Evolutionary conservation across 2,329 filamentous ascomycete species (phyloP).

Genomic region (Colletotrichum noveboracense): DNA sequence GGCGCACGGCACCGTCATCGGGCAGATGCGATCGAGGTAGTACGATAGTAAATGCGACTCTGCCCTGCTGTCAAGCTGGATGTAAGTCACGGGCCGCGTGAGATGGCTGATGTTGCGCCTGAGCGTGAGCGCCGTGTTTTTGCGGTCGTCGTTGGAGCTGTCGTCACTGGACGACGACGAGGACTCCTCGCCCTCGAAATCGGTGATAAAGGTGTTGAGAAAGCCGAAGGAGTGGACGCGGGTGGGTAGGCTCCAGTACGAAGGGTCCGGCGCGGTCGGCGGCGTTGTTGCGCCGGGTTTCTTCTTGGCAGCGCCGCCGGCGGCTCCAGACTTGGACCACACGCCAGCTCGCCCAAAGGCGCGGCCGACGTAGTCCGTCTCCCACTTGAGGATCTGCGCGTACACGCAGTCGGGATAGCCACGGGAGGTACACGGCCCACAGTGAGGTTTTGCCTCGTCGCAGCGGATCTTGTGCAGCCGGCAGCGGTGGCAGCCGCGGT

Average conservation of each 20-base stretch:
- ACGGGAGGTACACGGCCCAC: constrained; percentile 23
- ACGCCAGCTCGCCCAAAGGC: constrained; percentile 34
- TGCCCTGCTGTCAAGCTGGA: neutral
- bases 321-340: constrained; percentile 27
- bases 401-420: constrained; percentile 24
- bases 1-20: constrained; percentile 18
- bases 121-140: neutral
- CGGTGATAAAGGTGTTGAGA: neutral
- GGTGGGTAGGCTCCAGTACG: constrained; percentile 1
- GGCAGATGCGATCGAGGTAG: constrained; percentile 21
- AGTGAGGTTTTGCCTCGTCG: constrained; percentile 26
- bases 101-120: neutral
- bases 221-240: constrained; percentile 9
- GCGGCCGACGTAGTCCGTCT: constrained; percentile 30
- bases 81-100: neutral
- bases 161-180: constrained; percentile 2
- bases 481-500: constrained; percentile 28
- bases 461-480: constrained; percentile 28
- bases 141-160: neutral
- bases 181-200: neutral
- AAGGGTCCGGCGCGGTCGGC: neutral
- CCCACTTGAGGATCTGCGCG: constrained; percentile 29
- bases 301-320: neutral
- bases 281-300: neutral
- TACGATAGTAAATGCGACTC: constrained; percentile 18